Conservation (phyloP, 2,329 filamentous ascomycete species). For the Epichloe gansuensis region DNA sequence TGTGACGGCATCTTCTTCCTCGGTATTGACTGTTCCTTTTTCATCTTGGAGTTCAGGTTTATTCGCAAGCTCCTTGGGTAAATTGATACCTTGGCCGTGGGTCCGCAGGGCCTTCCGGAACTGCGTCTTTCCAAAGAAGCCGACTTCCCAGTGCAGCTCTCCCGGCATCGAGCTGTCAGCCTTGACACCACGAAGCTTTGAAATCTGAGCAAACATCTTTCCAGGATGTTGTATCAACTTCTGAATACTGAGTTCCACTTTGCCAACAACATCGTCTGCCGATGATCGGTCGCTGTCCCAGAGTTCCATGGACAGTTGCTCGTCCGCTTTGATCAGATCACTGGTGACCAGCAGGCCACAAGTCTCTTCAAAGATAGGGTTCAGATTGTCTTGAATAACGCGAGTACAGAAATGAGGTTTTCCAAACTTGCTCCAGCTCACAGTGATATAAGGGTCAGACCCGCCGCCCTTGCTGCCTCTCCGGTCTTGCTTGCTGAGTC, state of each 20-base stretch:
- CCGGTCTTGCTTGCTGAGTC: conserved; percentile 80
- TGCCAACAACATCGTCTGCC: conserved; percentile 89
- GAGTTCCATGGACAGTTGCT: conserved; percentile 83
- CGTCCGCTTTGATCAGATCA: conserved; percentile 83
- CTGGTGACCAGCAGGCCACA: conserved; percentile 75
- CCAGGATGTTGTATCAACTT: conserved; percentile 88
- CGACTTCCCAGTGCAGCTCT: conserved; percentile 90
- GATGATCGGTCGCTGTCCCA: conserved; percentile 94
- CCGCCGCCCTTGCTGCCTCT: conserved; percentile 75
- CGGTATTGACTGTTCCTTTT: conserved; percentile 57
- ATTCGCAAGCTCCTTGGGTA: conserved; percentile 62
- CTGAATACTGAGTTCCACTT: conserved; percentile 85
- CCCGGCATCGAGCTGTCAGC: conserved; percentile 83
- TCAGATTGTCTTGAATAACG: conserved; percentile 87
- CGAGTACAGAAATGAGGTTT: conserved; percentile 97
- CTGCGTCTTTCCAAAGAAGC: conserved; percentile 83
- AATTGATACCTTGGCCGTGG: conserved; percentile 67
- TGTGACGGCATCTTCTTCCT: conserved; percentile 68
- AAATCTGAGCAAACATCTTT: conserved; percentile 82
- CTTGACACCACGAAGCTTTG: conserved; percentile 70
- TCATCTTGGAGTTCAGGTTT: conserved; percentile 73
- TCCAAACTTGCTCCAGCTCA: conserved; percentile 89
- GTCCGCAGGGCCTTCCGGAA: conserved; percentile 76
- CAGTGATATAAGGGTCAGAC: conserved; percentile 88
- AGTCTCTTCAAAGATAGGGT: conserved; percentile 84